A percentile compares a stretch with the other conserved stretches of the same genome.
phyloP scores from a whole-genome alignment of 495 filamentous ascomycete species.

The Acidomyces sp. region DNA sequence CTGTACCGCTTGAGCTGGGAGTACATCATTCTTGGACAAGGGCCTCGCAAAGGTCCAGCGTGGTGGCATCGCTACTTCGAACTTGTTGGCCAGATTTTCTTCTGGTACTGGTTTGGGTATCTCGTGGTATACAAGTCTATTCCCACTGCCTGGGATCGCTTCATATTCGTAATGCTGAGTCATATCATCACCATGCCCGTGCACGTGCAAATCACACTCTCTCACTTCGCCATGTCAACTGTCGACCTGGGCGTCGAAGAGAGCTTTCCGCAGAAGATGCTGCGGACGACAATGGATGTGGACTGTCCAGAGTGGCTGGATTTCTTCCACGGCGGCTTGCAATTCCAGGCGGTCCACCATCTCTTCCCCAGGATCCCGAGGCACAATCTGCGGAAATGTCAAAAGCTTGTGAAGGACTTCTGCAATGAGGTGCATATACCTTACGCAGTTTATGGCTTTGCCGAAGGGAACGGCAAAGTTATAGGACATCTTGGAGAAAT shows the following conservation, averaged over 20 bases:
- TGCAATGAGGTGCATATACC: constrained; percentile 85
- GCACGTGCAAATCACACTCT: constrained; percentile 91
- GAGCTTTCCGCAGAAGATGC: constrained; percentile 92
- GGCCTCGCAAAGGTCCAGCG: constrained; percentile 68
- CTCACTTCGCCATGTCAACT: constrained; percentile 95
- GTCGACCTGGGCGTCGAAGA: constrained; percentile 75
- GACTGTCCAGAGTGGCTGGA: constrained; percentile 93
- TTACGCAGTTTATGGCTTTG: constrained; percentile 88
- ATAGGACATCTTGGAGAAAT: constrained; percentile 76
- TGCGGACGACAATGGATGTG: constrained; percentile 95
- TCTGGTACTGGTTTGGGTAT: constrained; percentile 94
- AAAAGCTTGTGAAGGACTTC: constrained; percentile 75
- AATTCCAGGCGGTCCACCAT: constrained; percentile 95
- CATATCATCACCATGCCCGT: constrained; percentile 78
- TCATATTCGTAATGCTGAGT: constrained; percentile 70
- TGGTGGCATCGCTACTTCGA: constrained; percentile 87
- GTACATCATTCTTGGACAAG: constrained; percentile 60
- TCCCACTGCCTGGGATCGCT: constrained; percentile 53
- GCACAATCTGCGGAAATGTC: constrained; percentile 76
- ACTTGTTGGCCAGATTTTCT: constrained; percentile 66
- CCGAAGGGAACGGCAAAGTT: constrained; percentile 81
- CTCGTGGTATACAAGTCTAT: constrained; percentile 63
- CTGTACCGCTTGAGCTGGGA: constrained; percentile 73
- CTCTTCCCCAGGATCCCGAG: constrained; percentile 87
- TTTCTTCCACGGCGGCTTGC: constrained; percentile 89